phyloP scores from a whole-genome alignment of 257 asterid genomes.

The Jacaranda copaia region DNA sequence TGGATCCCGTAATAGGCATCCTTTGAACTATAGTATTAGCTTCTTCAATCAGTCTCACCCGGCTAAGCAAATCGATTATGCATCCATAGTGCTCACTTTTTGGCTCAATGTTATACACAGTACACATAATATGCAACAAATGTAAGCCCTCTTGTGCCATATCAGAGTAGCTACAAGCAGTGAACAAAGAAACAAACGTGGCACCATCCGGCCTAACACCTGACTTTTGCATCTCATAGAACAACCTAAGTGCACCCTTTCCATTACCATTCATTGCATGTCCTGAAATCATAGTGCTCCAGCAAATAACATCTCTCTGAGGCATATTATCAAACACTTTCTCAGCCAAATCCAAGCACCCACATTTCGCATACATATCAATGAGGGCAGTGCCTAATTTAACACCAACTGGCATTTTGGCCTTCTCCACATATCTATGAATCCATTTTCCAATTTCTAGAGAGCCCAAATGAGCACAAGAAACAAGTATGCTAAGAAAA shows the following conservation, averaged over 20 bases:
- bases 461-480: constrained; percentile 75
- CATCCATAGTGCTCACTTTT: constrained; percentile 76
- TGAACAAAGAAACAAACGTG: constrained; percentile 65
- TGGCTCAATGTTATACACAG: constrained; percentile 60
- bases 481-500: constrained; percentile 60
- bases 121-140: constrained; percentile 53
- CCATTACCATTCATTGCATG: constrained; percentile 74
- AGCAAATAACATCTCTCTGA: constrained; percentile 63
- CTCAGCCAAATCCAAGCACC: constrained; percentile 60
- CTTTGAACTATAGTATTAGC: constrained; percentile 53
- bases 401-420: constrained; percentile 39
- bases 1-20: constrained; percentile 46
- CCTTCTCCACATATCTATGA: constrained; percentile 54
- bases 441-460: constrained; percentile 76
- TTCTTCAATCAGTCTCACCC: constrained; percentile 61
- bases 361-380: constrained; percentile 78
- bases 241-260: constrained; percentile 51
- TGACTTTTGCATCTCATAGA: constrained; percentile 55
- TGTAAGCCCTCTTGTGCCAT: constrained; percentile 65
- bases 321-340: constrained; percentile 66
- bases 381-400: constrained; percentile 66
- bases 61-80: constrained; percentile 61
- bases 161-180: constrained; percentile 72
- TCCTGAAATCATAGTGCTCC: constrained; percentile 78
- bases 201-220: constrained; percentile 60